A percentile compares a stretch with the other conserved stretches of the same genome.
Evolutionary conservation across 169 alveolate species (phyloP).

Genomic region (Eimeria falciformis): DNA sequence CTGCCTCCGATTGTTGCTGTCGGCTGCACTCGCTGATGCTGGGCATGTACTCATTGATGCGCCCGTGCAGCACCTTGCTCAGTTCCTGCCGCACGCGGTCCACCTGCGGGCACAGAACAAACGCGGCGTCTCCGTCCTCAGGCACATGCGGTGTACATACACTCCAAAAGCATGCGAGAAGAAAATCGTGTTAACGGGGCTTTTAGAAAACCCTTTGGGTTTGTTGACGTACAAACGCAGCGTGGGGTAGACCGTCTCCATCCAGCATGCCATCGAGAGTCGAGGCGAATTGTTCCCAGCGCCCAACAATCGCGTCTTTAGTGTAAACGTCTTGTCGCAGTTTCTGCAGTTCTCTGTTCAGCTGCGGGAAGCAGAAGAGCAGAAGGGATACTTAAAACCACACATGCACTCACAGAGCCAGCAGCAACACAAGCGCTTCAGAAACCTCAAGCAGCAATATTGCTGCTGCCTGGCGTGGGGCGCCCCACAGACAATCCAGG

Average conservation of each 20-base stretch:
- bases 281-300: background rate
- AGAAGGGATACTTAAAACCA: no score
- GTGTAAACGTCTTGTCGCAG: background rate
- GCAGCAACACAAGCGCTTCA: no score
- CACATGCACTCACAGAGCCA: no score
- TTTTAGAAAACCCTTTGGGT: no score
- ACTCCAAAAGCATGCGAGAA: no score
- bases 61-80: background rate
- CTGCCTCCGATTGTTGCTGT: background rate
- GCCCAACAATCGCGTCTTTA: background rate
- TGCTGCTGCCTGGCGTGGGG: no score
- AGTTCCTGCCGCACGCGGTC: background rate
- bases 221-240: background rate
- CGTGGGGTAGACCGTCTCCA: background rate
- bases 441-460: no score
- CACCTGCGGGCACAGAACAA: constrained; percentile 3
- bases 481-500: no score
- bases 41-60: background rate
- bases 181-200: no score
- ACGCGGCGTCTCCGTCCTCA: background rate
- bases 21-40: background rate
- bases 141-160: no score
- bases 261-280: background rate
- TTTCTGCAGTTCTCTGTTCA: background rate
- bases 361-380: background rate